Evolutionary conservation across 306 rosid species (phyloP), one percentile per base, ranked within the genome.

Genomic region (Oxytropis ochrocephala): DNA sequence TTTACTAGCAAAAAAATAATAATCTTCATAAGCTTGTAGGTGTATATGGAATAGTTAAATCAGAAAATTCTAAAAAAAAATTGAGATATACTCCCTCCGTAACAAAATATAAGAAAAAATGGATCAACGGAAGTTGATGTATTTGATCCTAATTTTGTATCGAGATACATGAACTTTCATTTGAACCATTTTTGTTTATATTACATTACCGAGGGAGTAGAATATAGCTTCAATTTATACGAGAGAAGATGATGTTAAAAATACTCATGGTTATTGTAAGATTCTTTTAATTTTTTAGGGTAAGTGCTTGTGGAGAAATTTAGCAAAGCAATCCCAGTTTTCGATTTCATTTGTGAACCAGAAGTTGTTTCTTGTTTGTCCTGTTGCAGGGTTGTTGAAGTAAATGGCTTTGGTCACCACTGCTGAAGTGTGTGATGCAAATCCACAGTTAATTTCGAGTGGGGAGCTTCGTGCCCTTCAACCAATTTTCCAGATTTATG

Each of bases 391-490:
- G 73, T 77, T 60, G 64, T 75, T 35, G 67, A 78, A 58, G 48
- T 74, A 81, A 62, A 94, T 95, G 99, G 97, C 99, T 18, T 80
- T 87, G 77, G 92, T 89, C 44, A 89, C 99, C 69, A 95, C 99
- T 60, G 99, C 99, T 12, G 97, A 95, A 83, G 95, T 91, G 64
- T 94, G 99, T 58, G 99, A 94, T 76, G 91, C 99, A 30, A 89
- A 89, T 73, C 85, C 95, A n/a, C 90, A 86, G 42, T 80, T 91
- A 70, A 83, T 95, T 66, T 80, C 66, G 62, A 81, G 88, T 41
- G 99, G 99, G 14, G 99, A 95, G 81, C 96, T 95, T 41, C 89
- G 96, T 4, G 99, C 94, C 16, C 93, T 95, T 56, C 89, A 91
- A 75, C 99, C 99, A 51, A 19, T 48, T 35, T 95, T 95, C 69